These are phyloP conservation scores for Didymellaceae sp. DNA, from an alignment of 2,329 filamentous ascomycete species.

Conservation along the genomic window DNA sequence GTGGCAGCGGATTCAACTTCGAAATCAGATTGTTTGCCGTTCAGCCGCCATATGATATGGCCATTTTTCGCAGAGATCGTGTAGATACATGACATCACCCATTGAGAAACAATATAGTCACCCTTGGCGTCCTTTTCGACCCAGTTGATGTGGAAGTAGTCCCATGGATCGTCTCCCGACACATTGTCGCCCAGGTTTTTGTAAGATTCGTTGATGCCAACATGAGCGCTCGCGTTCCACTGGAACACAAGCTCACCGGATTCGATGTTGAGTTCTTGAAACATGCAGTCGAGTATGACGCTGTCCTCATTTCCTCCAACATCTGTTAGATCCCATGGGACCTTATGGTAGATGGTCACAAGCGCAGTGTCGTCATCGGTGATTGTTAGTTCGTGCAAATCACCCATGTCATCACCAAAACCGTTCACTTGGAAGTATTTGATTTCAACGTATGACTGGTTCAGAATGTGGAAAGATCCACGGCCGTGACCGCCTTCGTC, in stretches of 20 bases:
- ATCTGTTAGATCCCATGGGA: slow-evolving; percentile 48
- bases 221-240: slow-evolving; percentile 50
- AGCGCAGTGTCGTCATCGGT: slow-evolving; percentile 53
- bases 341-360: slow-evolving; percentile 51
- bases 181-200: slow-evolving; percentile 35
- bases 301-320: slow-evolving; percentile 45
- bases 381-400: slow-evolving; percentile 56
- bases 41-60: slow-evolving; percentile 38
- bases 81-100: slow-evolving; percentile 24
- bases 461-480: slow-evolving; percentile 22
- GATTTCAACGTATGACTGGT: slow-evolving; percentile 28
- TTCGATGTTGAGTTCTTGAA: slow-evolving; percentile 55
- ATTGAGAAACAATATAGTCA: slow-evolving; percentile 32
- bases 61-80: slow-evolving; percentile 26
- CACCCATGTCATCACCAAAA: slow-evolving; percentile 29
- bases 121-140: slow-evolving; percentile 38
- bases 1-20: slow-evolving; percentile 14
- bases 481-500: slow-evolving; percentile 20
- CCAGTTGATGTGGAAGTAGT: slow-evolving; percentile 51
- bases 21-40: slow-evolving; percentile 29
- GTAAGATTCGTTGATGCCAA: slow-evolving; percentile 35
- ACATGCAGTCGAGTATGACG: slow-evolving; percentile 54
- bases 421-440: slow-evolving; percentile 21
- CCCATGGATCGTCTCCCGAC: slow-evolving; percentile 42
- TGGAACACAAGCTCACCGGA: slow-evolving; percentile 50